phyloP scores from a whole-genome alignment of 305 asterid genomes.

The Ilex paraguariensis region DNA sequence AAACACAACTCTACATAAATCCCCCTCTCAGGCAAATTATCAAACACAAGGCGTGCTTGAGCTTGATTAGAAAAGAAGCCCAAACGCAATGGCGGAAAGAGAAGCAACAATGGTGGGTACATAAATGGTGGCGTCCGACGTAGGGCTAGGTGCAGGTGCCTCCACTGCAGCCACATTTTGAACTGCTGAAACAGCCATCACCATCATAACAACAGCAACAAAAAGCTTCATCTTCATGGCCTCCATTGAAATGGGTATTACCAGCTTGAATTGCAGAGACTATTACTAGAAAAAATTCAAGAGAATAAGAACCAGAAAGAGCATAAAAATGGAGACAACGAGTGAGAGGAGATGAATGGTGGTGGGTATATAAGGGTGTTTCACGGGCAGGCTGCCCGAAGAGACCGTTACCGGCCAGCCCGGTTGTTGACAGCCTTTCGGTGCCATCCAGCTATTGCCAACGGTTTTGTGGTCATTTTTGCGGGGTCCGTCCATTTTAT shows the following conservation, averaged over 20 bases:
- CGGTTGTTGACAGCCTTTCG: constrained; percentile 4
- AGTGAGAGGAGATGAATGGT: neutral
- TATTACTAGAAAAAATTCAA: neutral
- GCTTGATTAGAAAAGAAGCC: constrained; percentile 14
- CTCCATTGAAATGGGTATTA: constrained; percentile 10
- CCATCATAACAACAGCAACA: constrained; percentile 10
- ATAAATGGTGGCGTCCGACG: constrained; percentile 19
- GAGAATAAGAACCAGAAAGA: neutral
- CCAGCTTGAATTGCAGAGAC: too few species aligned
- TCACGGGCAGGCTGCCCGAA: constrained; percentile 16
- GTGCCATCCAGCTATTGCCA: constrained; percentile 17
- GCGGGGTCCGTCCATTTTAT: constrained; percentile 1
- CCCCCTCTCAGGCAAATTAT: neutral
- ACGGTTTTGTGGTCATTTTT: neutral
- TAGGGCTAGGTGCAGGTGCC: constrained; percentile 27
- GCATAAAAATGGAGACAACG: neutral
- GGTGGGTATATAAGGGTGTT: constrained; percentile 6
- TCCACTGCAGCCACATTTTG: constrained; percentile 25
- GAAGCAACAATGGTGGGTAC: constrained; percentile 22
- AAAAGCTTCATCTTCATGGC: constrained; percentile 28
- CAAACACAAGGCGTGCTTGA: too few species aligned
- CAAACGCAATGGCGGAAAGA: constrained; percentile 11
- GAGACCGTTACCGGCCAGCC: constrained; percentile 13
- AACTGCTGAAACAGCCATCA: constrained; percentile 17
- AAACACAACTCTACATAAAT: too few species aligned